Evolutionary conservation across 352 stramenopile species (phyloP).

Genomic region (Saprolegnia diclina): DNA sequence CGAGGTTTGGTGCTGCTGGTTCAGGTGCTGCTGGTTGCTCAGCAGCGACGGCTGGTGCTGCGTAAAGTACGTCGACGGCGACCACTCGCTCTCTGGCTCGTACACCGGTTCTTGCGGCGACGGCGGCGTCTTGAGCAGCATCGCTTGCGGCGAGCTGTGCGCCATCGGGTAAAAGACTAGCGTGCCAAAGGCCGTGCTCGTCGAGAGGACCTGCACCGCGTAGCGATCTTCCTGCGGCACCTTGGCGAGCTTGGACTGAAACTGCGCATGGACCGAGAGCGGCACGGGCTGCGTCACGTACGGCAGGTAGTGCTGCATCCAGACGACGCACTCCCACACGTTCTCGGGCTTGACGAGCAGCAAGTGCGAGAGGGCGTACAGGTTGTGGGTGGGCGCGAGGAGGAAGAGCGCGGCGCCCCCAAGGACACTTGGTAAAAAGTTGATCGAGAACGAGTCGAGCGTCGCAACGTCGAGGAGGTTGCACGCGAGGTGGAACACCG

Average conservation of each 20-base stretch:
- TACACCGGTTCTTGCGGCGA: background rate
- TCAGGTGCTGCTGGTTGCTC: background rate
- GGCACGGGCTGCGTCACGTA: background rate
- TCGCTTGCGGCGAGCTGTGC: background rate
- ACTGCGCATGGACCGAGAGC: background rate
- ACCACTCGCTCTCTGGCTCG: conserved; percentile 11
- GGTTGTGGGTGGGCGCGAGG: conserved; percentile 13
- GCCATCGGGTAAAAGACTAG: background rate
- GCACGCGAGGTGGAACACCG: conserved; percentile 21
- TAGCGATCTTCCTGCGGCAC: conserved; percentile 8
- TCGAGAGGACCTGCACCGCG: conserved; percentile 14
- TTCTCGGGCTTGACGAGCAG: conserved; percentile 14
- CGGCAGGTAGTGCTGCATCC: conserved; percentile 22
- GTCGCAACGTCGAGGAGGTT: conserved; percentile 16
- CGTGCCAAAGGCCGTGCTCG: conserved; percentile 1
- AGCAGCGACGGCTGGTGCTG: background rate
- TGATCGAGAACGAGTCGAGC: conserved; percentile 11
- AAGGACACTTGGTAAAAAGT: conserved; percentile 18
- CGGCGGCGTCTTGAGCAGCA: background rate
- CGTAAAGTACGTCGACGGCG: conserved; percentile 8
- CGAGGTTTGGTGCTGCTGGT: background rate
- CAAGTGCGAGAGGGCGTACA: conserved; percentile 20
- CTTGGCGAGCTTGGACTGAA: conserved; percentile 21
- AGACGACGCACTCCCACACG: conserved; percentile 18
- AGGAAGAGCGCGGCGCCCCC: conserved; percentile 11